phyloP scores from a whole-genome alignment of 768 basidiomycete genomes.

The Kwoniella bestiolae region DNA sequence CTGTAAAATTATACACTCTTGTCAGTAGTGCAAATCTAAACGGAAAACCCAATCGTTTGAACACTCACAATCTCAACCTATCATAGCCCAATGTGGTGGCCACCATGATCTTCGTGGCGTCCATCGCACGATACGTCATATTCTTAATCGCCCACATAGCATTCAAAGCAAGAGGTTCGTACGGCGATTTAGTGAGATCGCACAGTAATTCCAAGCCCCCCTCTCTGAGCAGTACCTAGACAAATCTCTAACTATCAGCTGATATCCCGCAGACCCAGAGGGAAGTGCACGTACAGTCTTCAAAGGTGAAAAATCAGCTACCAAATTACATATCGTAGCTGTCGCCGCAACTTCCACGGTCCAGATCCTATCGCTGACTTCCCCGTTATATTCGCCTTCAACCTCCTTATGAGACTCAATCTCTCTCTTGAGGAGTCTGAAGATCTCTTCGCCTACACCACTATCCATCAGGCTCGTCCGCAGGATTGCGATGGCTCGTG shows the following conservation, averaged over 20 bases:
- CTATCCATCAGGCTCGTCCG: conserved; percentile 83
- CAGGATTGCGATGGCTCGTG: conserved; percentile 76
- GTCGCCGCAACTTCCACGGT: conserved; percentile 74
- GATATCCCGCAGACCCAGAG: not conserved
- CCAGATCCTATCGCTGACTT: conserved; percentile 65
- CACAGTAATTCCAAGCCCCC: conserved; percentile 71
- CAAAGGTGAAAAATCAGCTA: conserved; percentile 83
- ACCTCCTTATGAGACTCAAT: conserved; percentile 27
- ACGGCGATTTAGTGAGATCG: conserved; percentile 63
- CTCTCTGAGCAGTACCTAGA: conserved; percentile 68
- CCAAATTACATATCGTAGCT: conserved; percentile 79
- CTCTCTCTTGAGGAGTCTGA: conserved; percentile 62
- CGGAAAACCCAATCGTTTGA: not conserved
- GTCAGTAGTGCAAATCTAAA: not conserved
- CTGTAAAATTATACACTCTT: not conserved
- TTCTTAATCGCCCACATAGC: conserved; percentile 90
- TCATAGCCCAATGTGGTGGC: conserved; percentile 74
- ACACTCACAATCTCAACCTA: conserved; percentile 64
- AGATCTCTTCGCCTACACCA: conserved; percentile 74
- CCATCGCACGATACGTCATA: conserved; percentile 67
- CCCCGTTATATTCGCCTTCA: conserved; percentile 12
- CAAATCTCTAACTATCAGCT: not conserved
- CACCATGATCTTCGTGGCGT: conserved; percentile 68
- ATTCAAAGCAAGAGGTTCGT: conserved; percentile 68
- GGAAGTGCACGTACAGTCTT: conserved; percentile 63